These are phyloP conservation scores for Zymoseptoria ardabiliae DNA, from an alignment of 2,329 filamentous ascomycete genomes.

Conservation along the genomic window DNA sequence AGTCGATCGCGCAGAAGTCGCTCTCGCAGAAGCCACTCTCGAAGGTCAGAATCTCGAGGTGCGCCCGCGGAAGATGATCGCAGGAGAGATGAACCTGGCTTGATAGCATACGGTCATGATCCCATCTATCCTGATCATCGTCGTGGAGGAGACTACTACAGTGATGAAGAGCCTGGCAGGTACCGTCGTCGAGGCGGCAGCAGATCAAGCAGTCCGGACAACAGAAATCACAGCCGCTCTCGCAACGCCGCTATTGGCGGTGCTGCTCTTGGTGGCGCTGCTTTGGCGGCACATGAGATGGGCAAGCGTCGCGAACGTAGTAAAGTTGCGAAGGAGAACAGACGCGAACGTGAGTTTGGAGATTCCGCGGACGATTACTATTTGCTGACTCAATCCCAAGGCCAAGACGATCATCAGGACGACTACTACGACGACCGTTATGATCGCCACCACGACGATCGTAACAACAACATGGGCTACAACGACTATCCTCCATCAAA, in stretches of 20 bases:
- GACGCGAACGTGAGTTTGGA: slow-evolving; percentile 9
- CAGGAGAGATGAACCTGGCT: slow-evolving; percentile 39
- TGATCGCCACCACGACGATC: background rate
- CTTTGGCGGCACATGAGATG: slow-evolving; percentile 49
- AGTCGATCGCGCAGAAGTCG: slow-evolving; percentile 20
- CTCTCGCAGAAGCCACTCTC: slow-evolving; percentile 31
- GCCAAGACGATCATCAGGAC: slow-evolving; percentile 6
- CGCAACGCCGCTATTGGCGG: slow-evolving; percentile 49
- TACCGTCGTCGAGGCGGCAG: slow-evolving; percentile 37
- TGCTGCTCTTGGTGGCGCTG: slow-evolving; percentile 50
- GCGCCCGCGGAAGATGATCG: slow-evolving; percentile 32
- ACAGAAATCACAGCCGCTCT: slow-evolving; percentile 32
- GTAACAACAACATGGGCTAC: slow-evolving; percentile 17
- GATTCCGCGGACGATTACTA: background rate
- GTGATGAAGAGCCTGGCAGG: slow-evolving; percentile 35
- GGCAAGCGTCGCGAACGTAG: slow-evolving; percentile 50
- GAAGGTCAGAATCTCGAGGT: slow-evolving; percentile 34
- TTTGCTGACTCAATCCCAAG: background rate
- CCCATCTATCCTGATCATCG: slow-evolving; percentile 52
- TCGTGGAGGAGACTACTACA: slow-evolving; percentile 27
- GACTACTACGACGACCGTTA: slow-evolving; percentile 16
- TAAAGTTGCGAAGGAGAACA: slow-evolving; percentile 36
- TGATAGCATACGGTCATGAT: slow-evolving; percentile 59
- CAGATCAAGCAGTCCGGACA: slow-evolving; percentile 35
- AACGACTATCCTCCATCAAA: slow-evolving; percentile 26